Evolutionary conservation across 805 yeast genomes (phyloP), one percentile per base, ranked within the genome.

Genomic region (Candida caryicola): DNA sequence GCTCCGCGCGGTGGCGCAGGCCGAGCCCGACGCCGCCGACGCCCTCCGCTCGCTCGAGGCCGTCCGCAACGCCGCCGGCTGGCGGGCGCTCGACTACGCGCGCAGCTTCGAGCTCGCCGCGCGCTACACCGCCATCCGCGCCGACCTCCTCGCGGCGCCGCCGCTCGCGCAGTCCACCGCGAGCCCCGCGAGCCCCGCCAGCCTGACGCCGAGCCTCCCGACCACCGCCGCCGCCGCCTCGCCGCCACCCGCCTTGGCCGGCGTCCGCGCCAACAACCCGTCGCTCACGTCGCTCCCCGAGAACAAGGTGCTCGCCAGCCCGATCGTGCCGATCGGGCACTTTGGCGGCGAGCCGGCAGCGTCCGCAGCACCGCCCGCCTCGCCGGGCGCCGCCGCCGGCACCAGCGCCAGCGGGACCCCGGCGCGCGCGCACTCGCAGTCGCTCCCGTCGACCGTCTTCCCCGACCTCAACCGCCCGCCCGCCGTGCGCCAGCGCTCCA

Each of bases 1-100:
- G 2, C 36, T 57, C 26, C 37, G 38, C 32, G 47, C 34, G 28
- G 43, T 58, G 2, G 32, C 25, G 12, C 23, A 17, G 5, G 21
- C 18, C 15, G 21, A 34, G 17, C 40, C 37, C 23, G 48, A 49
- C 30, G 43, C 49, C 3, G 21, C 38, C 5, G 59, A 79, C 44
- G 69, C 74, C 36, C 54, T 81, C 23, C 68, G 72, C 15, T 76
- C 78, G 1, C 74, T 79, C 41, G 71, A 71, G 27, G 60, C 66
- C 16, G 50, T 70, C 16, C 55, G 64, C 25, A 86, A 86, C 56
- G 55, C 60, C 10, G 69, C 70, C n/a, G 84, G 85, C 3, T 80
- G 88, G 79, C 26, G 47, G 2, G 60, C 71, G 0, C 36, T 50
- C 13, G 69, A 64, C 18, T 54, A 55, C 34, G 59, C 73, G 7